Conservation (phyloP, 306 rosid genomes). For the Medicago ruthenica region DNA sequence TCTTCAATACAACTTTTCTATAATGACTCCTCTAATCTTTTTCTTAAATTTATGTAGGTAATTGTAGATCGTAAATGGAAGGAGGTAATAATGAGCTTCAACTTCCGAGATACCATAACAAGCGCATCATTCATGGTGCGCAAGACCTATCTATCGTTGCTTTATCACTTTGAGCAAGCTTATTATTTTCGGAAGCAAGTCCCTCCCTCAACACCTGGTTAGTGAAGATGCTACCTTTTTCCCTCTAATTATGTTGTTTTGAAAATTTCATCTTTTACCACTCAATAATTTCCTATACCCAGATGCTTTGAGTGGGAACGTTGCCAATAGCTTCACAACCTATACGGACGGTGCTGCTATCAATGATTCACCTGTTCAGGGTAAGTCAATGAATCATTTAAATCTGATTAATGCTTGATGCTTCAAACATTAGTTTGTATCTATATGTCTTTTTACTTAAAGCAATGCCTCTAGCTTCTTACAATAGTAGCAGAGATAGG, state of each 20-base stretch:
- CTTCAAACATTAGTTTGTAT: conserved; percentile 26
- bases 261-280: conserved; percentile 27
- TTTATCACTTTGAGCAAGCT: conserved; percentile 87
- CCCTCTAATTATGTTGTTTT: conserved; percentile 9
- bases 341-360: conserved; percentile 46
- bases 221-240: conserved; percentile 24
- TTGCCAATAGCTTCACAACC: conserved; percentile 41
- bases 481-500: conserved; percentile 8
- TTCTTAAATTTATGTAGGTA: conserved; percentile 58
- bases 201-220: conserved; percentile 54
- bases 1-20: not conserved
- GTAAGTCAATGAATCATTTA: conserved; percentile 39
- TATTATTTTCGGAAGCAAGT: conserved; percentile 71
- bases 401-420: conserved; percentile 39
- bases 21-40: conserved; percentile 14
- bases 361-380: conserved; percentile 54
- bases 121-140: conserved; percentile 79
- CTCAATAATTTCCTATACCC: conserved; percentile 38
- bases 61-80: conserved; percentile 82
- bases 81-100: conserved; percentile 65
- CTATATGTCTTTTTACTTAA: conserved; percentile 23
- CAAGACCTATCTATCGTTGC: conserved; percentile 72
- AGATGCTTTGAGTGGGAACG: conserved; percentile 51
- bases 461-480: conserved; percentile 29
- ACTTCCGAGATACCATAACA: conserved; percentile 70